Evolutionary conservation across 2,329 filamentous ascomycete species (phyloP).

Genomic region (Colletotrichum cordylinicola): DNA sequence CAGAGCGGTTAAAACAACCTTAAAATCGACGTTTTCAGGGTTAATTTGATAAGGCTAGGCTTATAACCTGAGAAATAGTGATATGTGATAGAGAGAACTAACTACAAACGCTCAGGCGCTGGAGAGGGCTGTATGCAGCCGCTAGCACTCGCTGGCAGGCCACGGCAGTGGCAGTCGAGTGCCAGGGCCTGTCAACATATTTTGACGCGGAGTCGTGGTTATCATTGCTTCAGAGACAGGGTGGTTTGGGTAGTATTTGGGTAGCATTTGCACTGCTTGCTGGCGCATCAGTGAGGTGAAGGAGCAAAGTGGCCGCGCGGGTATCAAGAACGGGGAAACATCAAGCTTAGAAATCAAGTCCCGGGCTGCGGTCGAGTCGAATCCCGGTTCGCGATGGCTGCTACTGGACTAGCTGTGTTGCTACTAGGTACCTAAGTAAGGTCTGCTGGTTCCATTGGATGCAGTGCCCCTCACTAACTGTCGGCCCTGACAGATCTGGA

Average conservation of each 20-base stretch:
- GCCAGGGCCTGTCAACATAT: neutral
- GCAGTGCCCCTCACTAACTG: neutral
- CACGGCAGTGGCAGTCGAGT: neutral
- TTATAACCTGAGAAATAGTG: neutral
- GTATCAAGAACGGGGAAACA: neutral
- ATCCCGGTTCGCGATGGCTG: neutral
- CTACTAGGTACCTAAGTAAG: no score
- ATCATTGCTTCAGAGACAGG: neutral
- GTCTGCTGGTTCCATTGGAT: neutral
- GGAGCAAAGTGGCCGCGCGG: conserved; percentile 8
- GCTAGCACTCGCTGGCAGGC: neutral
- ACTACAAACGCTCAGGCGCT: neutral
- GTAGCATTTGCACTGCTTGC: neutral
- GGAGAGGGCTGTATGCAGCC: neutral
- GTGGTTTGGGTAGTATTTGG: neutral
- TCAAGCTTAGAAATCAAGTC: conserved; percentile 15
- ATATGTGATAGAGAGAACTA: neutral
- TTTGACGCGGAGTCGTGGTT: neutral
- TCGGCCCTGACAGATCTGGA: conserved; percentile 7
- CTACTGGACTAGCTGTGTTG: neutral
- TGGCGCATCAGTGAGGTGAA: neutral
- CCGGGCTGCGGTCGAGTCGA: neutral
- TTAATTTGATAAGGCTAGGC: neutral
- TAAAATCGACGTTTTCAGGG: neutral
- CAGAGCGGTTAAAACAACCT: neutral